Base-by-base conservation (phyloP, 75 land plant genomes). In the Picea sitchensis region DNA sequence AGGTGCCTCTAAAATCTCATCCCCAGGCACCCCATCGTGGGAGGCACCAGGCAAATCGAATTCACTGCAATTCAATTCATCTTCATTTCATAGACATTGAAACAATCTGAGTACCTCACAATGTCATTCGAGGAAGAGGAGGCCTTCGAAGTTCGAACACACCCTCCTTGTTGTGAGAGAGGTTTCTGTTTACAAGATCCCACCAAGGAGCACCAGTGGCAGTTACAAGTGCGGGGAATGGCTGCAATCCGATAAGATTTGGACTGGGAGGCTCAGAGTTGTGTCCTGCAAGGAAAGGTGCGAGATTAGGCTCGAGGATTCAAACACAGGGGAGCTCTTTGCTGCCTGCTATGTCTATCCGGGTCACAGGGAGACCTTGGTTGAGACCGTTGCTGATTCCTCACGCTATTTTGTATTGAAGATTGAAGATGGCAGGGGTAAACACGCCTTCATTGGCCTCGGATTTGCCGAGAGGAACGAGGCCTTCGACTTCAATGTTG, bases 181-280 rank as follows among this genome's bases (percentile, higher is more conserved):
- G 79, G 99, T 98, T 58, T 83, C 93, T 58, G 94, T 93, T 38
- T 98, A 84, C 93, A 98, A 98, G 80, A 93, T 98, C 92, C 96
- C 99, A 13, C 94, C 98, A 4, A 90, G 99, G 63, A 80, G 86
- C 80, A 91, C 94, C 68, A 89, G 92, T 83, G 99, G 98, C 69
- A 98, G 98, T 14, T 98, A 93, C 87, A 98, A 98, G 82, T 98
- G 99, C 80, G 98, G 96, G 58, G 99, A 96, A 82, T 95, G 99
- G 99, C 91, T 98, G 11, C 99, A 98, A 80, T 89, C 99, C 75
- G 99, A 98, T 83, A 91, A 90, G 88, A 98, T 98, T 88, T 98
- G 99, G 99, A 84, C 98, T 23, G 99, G 99, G 18, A 88, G 99
- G 11, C 89, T 98, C 78, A 88, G 92, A 32, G 92, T 95, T 31